phyloP scores from a whole-genome alignment of 768 basidiomycete genomes.

The Phlebiopsis gigantea region DNA sequence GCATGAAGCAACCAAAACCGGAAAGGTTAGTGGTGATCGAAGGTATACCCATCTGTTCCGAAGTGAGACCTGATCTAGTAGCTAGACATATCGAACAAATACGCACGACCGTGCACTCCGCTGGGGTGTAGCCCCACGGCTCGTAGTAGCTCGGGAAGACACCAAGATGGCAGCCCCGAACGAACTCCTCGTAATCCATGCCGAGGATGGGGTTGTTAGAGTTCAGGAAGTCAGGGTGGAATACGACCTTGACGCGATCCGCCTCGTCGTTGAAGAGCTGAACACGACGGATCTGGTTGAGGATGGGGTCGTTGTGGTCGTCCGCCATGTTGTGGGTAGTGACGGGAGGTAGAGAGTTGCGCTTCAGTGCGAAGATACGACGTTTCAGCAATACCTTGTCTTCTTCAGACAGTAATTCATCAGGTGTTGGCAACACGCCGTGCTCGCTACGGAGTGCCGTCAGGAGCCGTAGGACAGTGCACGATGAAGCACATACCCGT shows the following conservation, averaged over 20 bases:
- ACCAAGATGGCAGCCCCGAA: slow-evolving; percentile 94
- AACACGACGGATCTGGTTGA: slow-evolving; percentile 92
- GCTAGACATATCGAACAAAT: slow-evolving; percentile 1
- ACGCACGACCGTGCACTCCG: slow-evolving; percentile 95
- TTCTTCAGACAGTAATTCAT: slow-evolving; percentile 79
- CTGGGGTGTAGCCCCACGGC: slow-evolving; percentile 95
- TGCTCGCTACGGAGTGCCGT: slow-evolving; percentile 48
- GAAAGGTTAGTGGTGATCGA: slow-evolving; percentile 96
- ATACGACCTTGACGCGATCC: slow-evolving; percentile 95
- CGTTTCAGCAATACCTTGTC: slow-evolving; percentile 95
- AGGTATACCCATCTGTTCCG: slow-evolving; percentile 90
- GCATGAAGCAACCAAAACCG: slow-evolving; percentile 98
- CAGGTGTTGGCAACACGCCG: slow-evolving; percentile 66
- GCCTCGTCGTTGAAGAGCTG: slow-evolving; percentile 84
- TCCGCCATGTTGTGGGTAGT: slow-evolving; percentile 99
- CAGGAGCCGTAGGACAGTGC: background rate
- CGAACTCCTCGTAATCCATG: slow-evolving; percentile 98
- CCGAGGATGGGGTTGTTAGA: slow-evolving; percentile 97
- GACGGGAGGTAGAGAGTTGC: slow-evolving; percentile 90
- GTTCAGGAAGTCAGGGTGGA: slow-evolving; percentile 98
- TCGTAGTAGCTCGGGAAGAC: slow-evolving; percentile 99
- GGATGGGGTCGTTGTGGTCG: slow-evolving; percentile 85
- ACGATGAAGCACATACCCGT: slow-evolving; percentile 54
- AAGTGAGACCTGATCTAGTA: background rate
- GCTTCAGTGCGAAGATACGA: slow-evolving; percentile 92